Conservation (phyloP, 495 filamentous ascomycete species). For the Penicillium cosmopolitanum region DNA sequence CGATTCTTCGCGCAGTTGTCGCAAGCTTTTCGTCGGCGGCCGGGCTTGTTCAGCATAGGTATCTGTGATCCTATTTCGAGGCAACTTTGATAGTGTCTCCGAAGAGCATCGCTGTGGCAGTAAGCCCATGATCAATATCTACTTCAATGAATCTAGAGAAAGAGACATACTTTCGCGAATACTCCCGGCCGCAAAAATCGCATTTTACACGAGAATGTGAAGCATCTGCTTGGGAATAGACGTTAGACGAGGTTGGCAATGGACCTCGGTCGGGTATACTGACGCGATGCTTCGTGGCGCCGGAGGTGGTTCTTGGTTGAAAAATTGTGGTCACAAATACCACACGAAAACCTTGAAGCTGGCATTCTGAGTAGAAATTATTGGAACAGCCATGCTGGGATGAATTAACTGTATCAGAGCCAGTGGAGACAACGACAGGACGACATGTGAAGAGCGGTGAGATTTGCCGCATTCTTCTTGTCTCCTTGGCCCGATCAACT, state of each 20-base stretch:
- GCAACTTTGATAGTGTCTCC: conserved; percentile 21
- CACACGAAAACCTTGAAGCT: no score
- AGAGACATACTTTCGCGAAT: conserved; percentile 15
- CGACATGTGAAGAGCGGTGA: no score
- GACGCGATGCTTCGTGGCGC: conserved; percentile 18
- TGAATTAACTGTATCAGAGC: no score
- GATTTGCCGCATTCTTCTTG: no score
- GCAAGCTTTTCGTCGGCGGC: conserved; percentile 21
- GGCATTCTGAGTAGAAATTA: neutral
- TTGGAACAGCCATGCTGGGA: no score
- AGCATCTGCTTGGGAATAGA: conserved; percentile 8
- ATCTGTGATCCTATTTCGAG: conserved; percentile 2
- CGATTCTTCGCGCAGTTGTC: conserved; percentile 13
- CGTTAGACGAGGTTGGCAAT: neutral
- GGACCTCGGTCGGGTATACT: neutral
- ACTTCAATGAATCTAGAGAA: neutral
- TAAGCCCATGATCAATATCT: neutral
- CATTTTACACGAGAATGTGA: conserved; percentile 9
- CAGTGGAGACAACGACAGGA: no score
- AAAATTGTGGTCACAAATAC: conserved; percentile 4
- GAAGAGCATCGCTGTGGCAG: conserved; percentile 14
- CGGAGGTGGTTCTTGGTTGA: conserved; percentile 18
- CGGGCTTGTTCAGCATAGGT: conserved; percentile 1
- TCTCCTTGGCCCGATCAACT: no score
- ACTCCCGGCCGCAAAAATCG: conserved; percentile 17